A percentile compares a stretch with the other conserved stretches of the same genome.
These are phyloP conservation scores for Petrea volubilis DNA, from an alignment of 257 asterid genomes.

Conservation along the genomic window DNA sequence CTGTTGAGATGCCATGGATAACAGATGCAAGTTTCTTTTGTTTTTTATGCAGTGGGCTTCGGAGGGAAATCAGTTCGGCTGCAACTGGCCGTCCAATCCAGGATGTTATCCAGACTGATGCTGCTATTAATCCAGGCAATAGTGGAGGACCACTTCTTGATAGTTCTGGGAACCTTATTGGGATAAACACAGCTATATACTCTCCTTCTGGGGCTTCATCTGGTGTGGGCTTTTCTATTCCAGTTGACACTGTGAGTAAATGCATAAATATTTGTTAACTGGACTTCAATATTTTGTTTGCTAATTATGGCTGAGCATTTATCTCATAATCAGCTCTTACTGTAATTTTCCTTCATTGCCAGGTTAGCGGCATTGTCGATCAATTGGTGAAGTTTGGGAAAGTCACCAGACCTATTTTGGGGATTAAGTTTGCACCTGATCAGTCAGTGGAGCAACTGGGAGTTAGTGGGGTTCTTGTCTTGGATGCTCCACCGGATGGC, in stretches of 20 bases:
- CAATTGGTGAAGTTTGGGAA: conserved; percentile 91
- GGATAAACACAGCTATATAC: conserved; percentile 98
- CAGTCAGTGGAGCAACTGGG: conserved; percentile 98
- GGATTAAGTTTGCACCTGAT: conserved; percentile 97
- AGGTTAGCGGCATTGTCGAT: conserved; percentile 97
- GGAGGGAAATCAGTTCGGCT: conserved; percentile 97
- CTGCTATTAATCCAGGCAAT: conserved; percentile 98
- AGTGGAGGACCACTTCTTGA: conserved; percentile 99
- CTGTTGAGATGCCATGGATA: not conserved
- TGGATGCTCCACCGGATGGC: conserved; percentile 94
- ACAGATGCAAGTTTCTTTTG: conserved; percentile 1
- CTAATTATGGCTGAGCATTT: conserved; percentile 2
- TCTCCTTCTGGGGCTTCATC: conserved; percentile 99
- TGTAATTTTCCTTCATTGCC: conserved; percentile 19
- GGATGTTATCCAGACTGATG: conserved; percentile 99
- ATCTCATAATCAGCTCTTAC: not conserved
- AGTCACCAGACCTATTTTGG: conserved; percentile 93
- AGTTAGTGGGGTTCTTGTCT: conserved; percentile 93
- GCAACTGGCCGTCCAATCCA: conserved; percentile 99
- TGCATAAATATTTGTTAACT: conserved; percentile 3
- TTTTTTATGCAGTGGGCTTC: conserved; percentile 74
- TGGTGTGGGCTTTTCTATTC: conserved; percentile 99
- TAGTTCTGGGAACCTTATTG: conserved; percentile 93
- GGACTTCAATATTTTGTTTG: not conserved
- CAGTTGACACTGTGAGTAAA: conserved; percentile 93